phyloP scores from a whole-genome alignment of 805 yeast genomes.

The Priceomyces haplophilus region DNA sequence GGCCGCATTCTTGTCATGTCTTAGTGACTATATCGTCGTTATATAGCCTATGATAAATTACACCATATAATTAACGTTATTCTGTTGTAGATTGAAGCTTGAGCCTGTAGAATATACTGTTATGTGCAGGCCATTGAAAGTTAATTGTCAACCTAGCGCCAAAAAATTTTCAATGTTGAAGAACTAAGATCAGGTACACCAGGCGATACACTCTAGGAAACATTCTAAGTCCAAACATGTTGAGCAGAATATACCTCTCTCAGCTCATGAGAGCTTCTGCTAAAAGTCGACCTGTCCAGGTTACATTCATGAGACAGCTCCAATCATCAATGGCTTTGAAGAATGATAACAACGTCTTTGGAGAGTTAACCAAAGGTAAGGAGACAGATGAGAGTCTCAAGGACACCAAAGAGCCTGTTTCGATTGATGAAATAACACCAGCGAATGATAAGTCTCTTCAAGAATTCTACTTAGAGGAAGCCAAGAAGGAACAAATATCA shows the following conservation, averaged over 20 bases:
- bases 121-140: too few relatives aligned
- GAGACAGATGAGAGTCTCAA: conserved; percentile 6
- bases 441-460: conserved; percentile 41
- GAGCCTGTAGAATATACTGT: too few relatives aligned
- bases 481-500: conserved; percentile 37
- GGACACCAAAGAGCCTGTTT: conserved; percentile 7
- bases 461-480: conserved; percentile 48
- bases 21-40: too few relatives aligned
- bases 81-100: background rate
- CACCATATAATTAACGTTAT: background rate
- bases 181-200: background rate
- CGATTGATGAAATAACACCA: conserved; percentile 21
- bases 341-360: conserved; percentile 23
- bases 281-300: background rate
- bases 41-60: background rate
- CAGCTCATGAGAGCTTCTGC: background rate
- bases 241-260: background rate
- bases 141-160: background rate
- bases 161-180: background rate
- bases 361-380: conserved; percentile 28
- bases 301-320: conserved; percentile 6
- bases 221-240: background rate
- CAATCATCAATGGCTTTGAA: conserved; percentile 12
- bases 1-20: too few relatives aligned
- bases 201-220: background rate